Evolutionary conservation across 768 basidiomycete species (phyloP).

Genomic region (Pholiota microspora): DNA sequence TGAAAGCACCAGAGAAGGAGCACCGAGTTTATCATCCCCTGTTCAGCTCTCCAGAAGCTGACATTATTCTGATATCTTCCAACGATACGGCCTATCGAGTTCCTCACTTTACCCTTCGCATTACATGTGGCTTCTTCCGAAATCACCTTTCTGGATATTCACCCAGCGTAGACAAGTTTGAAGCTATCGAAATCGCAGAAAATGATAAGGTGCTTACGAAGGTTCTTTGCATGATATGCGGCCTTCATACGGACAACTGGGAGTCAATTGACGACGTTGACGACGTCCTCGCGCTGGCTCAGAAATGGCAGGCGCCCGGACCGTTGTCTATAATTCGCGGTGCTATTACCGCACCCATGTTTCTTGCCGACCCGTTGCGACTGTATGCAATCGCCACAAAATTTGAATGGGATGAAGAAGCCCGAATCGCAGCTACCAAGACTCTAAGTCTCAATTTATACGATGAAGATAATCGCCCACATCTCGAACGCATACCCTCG

Average conservation of each 20-base stretch:
- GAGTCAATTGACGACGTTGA: conserved; percentile 39
- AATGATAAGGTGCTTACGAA: conserved; percentile 33
- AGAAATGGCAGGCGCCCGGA: conserved; percentile 45
- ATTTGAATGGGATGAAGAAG: conserved; percentile 44
- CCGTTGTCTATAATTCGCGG: conserved; percentile 41
- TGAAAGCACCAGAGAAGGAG: conserved; percentile 14
- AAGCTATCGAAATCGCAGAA: conserved; percentile 28
- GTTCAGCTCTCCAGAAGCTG: conserved; percentile 33
- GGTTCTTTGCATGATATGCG: conserved; percentile 39
- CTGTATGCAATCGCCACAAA: conserved; percentile 44
- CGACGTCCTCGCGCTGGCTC: conserved; percentile 36
- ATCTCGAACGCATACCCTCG: conserved; percentile 33
- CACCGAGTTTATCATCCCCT: conserved; percentile 26
- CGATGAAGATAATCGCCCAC: conserved; percentile 26
- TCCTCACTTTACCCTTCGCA: conserved; percentile 54
- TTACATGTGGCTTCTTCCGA: conserved; percentile 57
- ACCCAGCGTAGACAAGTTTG: conserved; percentile 16
- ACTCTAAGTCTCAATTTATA: conserved; percentile 41
- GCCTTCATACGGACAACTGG: conserved; percentile 38
- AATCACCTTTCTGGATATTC: conserved; percentile 41
- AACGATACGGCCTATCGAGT: conserved; percentile 52
- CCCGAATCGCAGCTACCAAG: conserved; percentile 36
- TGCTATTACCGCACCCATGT: conserved; percentile 37
- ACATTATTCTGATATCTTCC: conserved; percentile 37
- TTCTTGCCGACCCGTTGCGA: conserved; percentile 44